Base-by-base conservation (phyloP, 2,329 filamentous ascomycete genomes). In the Neofusicoccum kwambonambiense region DNA sequence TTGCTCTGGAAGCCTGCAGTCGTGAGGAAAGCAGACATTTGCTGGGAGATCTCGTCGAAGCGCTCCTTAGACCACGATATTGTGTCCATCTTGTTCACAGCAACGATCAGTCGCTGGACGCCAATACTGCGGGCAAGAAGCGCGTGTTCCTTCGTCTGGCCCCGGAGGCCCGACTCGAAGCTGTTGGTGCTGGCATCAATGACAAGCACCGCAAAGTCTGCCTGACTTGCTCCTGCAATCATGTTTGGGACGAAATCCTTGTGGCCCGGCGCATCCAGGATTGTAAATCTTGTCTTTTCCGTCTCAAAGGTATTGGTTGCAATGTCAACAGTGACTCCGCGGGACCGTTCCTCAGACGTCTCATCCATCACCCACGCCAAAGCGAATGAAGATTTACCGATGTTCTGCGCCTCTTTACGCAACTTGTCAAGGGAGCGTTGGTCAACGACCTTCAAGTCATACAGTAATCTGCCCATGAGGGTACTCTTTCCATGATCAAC, bases 401-500 rank as follows among this genome's bases (percentile, higher is more conserved):
- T 90, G 66, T 89, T 92, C 70, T 96, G 90, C 0, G 95, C 94
- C 78, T 97, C 93, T 75, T 90, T 90, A 19, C 89, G 87, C 71
- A 96, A 93, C 75, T 90, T 94, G 64, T 97, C 92, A 66, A 99
- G 85, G 0, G 93, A 94, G 66, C 93, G 85, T 74, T 96, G 88
- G 69, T 97, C 91, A 6, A 99, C 88, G 31, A 93, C 90, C 66
- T 93, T 90, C 45, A 97, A 85, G 71, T 99, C 95, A 47, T 94
- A 88, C 4, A 99, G 81, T 34, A 99, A 78, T n/a, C 95, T 88
- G 0, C 94, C 95, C 94, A 99, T 98, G 42, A 99, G 84, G 5
- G 95, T 99, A 75, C 93, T 97, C 78, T 99, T 99, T 61, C 95
- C 95, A 61, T 96, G 94, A 76, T 99, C 95, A 64, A 99, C 95